Conservation (phyloP, 1,139 yeast genomes). For the Kodamaea suecica region DNA sequence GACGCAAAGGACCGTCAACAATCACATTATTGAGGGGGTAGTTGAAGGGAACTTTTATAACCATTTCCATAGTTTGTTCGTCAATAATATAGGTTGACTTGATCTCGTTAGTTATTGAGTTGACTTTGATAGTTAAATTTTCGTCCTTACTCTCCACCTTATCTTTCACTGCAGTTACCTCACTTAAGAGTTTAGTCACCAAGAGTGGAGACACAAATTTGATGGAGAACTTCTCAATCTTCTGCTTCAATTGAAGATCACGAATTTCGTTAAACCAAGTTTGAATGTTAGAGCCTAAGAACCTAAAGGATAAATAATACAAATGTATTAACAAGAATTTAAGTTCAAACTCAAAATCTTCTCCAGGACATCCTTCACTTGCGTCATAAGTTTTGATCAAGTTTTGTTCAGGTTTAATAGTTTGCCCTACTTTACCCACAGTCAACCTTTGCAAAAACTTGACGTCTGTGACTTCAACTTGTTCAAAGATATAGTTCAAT, state of each 20-base stretch:
- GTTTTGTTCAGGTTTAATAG: constrained; percentile 12
- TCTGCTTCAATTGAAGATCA: constrained; percentile 53
- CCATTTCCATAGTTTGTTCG: constrained; percentile 82
- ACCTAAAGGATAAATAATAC: constrained; percentile 53
- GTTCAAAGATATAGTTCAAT: constrained; percentile 49
- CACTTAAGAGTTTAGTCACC: constrained; percentile 54
- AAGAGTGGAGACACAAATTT: constrained; percentile 62
- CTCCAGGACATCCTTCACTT: constrained; percentile 18
- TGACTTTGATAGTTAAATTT: constrained; percentile 60
- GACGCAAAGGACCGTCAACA: constrained; percentile 74
- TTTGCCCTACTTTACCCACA: constrained; percentile 16
- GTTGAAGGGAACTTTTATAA: constrained; percentile 63
- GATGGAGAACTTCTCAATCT: constrained; percentile 62
- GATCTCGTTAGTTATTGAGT: constrained; percentile 63
- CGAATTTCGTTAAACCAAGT: constrained; percentile 67
- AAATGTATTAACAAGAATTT: constrained; percentile 50
- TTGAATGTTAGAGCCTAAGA: constrained; percentile 66
- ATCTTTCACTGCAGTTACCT: constrained; percentile 44
- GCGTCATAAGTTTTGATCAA: constrained; percentile 21
- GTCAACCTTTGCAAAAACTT: constrained; percentile 29
- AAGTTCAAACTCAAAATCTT: constrained; percentile 21
- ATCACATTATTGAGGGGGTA: constrained; percentile 73
- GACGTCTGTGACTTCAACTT: constrained; percentile 41
- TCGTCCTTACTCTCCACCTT: constrained; percentile 47
- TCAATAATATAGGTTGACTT: constrained; percentile 76